Evolutionary conservation across 225 moss, liverwort and hornwort species (phyloP).

Genomic region (Marchantia polymorpha): DNA sequence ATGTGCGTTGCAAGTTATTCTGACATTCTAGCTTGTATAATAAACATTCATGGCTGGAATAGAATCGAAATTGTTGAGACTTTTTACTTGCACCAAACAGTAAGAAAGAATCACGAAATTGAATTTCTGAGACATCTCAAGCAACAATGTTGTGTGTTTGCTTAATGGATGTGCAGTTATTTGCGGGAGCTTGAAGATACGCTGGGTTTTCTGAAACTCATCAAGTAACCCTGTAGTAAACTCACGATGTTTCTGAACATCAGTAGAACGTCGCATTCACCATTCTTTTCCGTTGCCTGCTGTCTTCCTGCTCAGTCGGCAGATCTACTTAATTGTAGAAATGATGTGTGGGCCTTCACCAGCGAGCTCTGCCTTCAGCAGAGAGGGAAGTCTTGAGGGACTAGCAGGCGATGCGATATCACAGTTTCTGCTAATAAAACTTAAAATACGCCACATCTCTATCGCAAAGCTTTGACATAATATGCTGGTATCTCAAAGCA

Average conservation of each 20-base stretch:
- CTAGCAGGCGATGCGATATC: not conserved
- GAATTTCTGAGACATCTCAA: not conserved
- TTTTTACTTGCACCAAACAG: not conserved
- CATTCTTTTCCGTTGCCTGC: constrained; percentile 6
- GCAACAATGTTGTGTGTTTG: not conserved
- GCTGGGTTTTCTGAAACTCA: not conserved
- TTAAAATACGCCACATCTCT: not conserved
- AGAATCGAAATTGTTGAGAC: not conserved
- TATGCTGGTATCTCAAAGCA: no score
- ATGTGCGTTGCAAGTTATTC: no score
- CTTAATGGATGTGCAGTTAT: not conserved
- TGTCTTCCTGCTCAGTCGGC: not conserved
- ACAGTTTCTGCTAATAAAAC: not conserved
- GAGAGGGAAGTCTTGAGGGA: not conserved
- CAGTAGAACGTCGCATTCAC: not conserved
- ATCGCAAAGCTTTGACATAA: not conserved
- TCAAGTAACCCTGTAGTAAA: constrained; percentile 7
- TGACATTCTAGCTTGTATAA: no score
- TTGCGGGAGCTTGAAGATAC: constrained; percentile 6
- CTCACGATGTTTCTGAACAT: constrained; percentile 4
- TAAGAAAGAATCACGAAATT: not conserved
- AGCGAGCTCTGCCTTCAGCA: not conserved
- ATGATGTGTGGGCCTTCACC: not conserved
- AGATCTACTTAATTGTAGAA: not conserved
- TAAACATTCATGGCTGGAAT: no score